A percentile compares a stretch with the other conserved stretches of the same genome.
Conservation (phyloP, 805 yeast genomes). For the Henningerozyma blattae region DNA sequence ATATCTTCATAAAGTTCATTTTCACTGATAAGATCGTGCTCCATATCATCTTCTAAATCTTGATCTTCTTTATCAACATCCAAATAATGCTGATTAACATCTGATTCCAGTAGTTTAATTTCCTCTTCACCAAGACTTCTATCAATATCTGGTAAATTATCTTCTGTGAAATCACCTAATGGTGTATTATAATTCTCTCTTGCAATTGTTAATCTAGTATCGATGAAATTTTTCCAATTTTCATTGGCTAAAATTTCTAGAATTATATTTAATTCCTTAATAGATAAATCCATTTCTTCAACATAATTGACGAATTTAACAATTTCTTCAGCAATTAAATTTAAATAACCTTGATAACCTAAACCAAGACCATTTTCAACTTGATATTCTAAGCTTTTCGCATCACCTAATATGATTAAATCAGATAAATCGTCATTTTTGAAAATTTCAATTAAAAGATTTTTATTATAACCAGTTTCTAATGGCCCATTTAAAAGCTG, state of each 20-base stretch:
- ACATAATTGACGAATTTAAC: constrained; percentile 62
- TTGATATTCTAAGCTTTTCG: constrained; percentile 47
- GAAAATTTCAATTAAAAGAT: constrained; percentile 47
- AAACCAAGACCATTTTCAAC: constrained; percentile 52
- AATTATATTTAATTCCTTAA: constrained; percentile 14
- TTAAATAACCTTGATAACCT: constrained; percentile 94
- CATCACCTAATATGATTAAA: constrained; percentile 52
- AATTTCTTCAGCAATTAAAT: constrained; percentile 88
- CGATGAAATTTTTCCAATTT: constrained; percentile 71
- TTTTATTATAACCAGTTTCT: constrained; percentile 62
- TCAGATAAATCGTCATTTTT: constrained; percentile 45
- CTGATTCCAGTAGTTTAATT: constrained; percentile 1
- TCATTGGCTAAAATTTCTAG: constrained; percentile 16
- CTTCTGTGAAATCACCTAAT: constrained; percentile 58
- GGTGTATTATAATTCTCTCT: constrained; percentile 91
- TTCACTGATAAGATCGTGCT: constrained; percentile 17
- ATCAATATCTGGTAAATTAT: constrained; percentile 17
- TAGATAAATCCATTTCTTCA: constrained; percentile 23
- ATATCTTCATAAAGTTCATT: constrained; percentile 22
- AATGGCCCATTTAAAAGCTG: constrained; percentile 65
- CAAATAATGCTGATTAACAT: constrained; percentile 15
- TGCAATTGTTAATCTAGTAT: constrained; percentile 72
- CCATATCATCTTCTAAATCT: constrained; percentile 18
- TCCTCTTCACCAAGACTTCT: constrained; percentile 14
- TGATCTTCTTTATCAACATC: constrained; percentile 21